Evolutionary conservation across 192 early-diverging fungal genomes (phyloP), one percentile per base, ranked within the genome.

Genomic region (Dispira parvispora): DNA sequence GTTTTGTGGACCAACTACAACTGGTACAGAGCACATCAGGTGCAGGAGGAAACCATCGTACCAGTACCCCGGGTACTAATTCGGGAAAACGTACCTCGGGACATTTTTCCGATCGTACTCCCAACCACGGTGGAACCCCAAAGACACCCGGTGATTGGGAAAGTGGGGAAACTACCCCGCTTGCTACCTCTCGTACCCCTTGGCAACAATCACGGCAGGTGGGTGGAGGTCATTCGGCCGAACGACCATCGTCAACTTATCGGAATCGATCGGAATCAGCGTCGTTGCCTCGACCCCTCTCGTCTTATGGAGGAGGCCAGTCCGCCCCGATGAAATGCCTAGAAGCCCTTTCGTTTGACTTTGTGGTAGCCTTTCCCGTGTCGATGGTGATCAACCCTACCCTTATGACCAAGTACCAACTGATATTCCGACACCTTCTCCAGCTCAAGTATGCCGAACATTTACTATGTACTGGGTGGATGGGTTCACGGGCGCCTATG

Each of bases 371-470:
- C 10, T 99, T 99, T 64, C 96, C 96, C 12, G 68, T 88, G 1
- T 89, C 94, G 11, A 73, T 99, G 8, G 85, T 99, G 13, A 81
- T 99, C 49, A 89, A 87, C 45, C 81, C 80, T 52, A 84, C 83
- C 27, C 79, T 89, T 1, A 69, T 97, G 58, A 84, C 81, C 45
- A 94, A 94, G 71, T 99, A 99, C 69, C 90, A 91, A 66, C 71
- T 92, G 5, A 63, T 96, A 28, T 94, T 92, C 70, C 82, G 96
- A 20, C 86, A 94, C 67, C 71, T 97, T 3, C 71, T 99, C 42
- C 80, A 86, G 58, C 80, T 95, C 63, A 91, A 92, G 67, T 85
- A 94, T 65, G 80, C 88, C 2, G 96, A 99, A 69, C 82, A 88
- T 45, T 74, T 84, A 20, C 73, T 99, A 61, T 80, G 82, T 26